Evolutionary conservation across 129 eudicot species (phyloP), one percentile per base, ranked within the genome.

Genomic region (Calendula officinalis): DNA sequence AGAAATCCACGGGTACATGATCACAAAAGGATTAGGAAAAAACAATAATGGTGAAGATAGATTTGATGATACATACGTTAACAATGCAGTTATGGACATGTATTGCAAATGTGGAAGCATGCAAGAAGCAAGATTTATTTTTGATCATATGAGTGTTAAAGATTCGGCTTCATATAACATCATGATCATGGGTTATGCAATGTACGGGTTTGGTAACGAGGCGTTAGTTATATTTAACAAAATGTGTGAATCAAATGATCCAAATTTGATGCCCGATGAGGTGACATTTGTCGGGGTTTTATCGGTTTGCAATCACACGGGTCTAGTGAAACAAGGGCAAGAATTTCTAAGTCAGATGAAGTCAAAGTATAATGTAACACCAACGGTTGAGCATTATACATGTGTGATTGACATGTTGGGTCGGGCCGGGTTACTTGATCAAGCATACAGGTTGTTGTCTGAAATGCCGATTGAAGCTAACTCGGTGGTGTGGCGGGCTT

Each of bases 121-220:
- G 84, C 68, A 66, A 36, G 89, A 80, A 51, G 98, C 94, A 60
- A 73, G 39, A 45, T 45, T 71, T 56, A 70, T 80, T 66, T 91
- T 87, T 16, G 82, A 91, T 13, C 73, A 44, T 68, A 82, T 82
- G 88, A 43, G 65, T 41, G 6, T 4, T 10, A 91, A 60, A 70
- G 95, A 87, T 72, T 58, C 82, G 32, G 96, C 96, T 34, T 87
- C 98, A 8, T 87, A 96, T 95, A 91, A 91, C 81, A 91, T 91
- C 60, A 80, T 91, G 88, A 89, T 91, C 64, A 82, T 76, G 86
- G 83, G 96, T 7, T 84, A 82, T 51, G 97, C 94, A 11, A 80
- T 84, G 90, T 90, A 84, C 4, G 94, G 97, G 52, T 77, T 79
- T 71, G 94, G 84, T 4, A 63, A 62, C n/a, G 69, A 84, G 72